Conservation (phyloP, 2,329 filamentous ascomycete species). For the Colletotrichum godetiae region DNA sequence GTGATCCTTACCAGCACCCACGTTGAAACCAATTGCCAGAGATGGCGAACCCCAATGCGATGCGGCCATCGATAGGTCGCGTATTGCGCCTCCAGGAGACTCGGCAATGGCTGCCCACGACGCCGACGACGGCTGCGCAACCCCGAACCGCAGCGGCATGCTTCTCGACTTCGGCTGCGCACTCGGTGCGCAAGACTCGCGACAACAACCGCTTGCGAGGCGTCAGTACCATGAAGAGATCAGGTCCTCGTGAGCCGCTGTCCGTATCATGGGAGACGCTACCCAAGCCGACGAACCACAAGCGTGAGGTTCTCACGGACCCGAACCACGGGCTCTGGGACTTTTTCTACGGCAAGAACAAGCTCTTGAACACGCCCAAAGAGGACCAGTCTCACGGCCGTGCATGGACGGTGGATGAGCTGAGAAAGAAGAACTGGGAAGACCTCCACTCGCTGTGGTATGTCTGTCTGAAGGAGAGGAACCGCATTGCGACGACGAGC, state of each 20-base stretch:
- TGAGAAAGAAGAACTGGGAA: conserved; percentile 91
- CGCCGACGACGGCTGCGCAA: background rate
- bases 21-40: conserved; percentile 28
- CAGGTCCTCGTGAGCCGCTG: conserved; percentile 79
- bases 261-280: conserved; percentile 78
- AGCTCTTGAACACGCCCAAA: conserved; percentile 76
- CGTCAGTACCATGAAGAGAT: conserved; percentile 82
- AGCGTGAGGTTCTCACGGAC: conserved; percentile 70
- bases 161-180: conserved; percentile 67
- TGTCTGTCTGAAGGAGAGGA: conserved; percentile 91
- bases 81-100: conserved; percentile 38
- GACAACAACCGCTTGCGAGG: conserved; percentile 86
- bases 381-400: conserved; percentile 81
- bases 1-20: conserved; percentile 21
- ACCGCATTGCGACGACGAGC: conserved; percentile 84
- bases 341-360: conserved; percentile 82
- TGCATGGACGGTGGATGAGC: conserved; percentile 85
- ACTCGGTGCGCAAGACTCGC: conserved; percentile 64
- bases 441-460: conserved; percentile 95
- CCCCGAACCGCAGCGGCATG: conserved; percentile 38
- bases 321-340: conserved; percentile 89
- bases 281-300: conserved; percentile 76
- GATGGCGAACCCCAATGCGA: conserved; percentile 44
- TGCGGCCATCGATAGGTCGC: conserved; percentile 46
- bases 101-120: conserved; percentile 16